Evolutionary conservation across 306 rosid species (phyloP), one percentile per base, ranked within the genome.

Genomic region (Erythrophleum fordii): DNA sequence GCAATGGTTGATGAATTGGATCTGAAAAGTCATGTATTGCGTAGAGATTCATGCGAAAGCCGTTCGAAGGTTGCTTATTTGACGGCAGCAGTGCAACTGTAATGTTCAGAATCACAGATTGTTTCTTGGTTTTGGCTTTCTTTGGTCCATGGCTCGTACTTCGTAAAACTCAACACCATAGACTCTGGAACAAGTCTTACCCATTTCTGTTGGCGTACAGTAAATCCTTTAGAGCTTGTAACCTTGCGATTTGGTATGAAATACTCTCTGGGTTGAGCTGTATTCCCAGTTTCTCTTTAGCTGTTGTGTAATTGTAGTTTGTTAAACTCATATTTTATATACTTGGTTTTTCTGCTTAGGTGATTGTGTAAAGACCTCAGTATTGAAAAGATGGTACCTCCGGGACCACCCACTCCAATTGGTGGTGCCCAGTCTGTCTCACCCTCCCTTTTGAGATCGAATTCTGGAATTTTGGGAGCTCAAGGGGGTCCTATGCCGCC

Each of bases 341-440:
- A 70, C 81, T 69, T 88, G 51, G 87, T 84, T 89, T n/a, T 74
- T 60, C 56, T 80, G 79, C 60, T 77, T 88, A 51, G 67, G 72
- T 41, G 53, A 82, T 85, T 83, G 86, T 70, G 85, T 83, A n/a
- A 73, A 81, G 65, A 59, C 77, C 79, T 64, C 72, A 56, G 60
- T 78, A 83, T 75, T 78, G 84, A 72, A 83, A 86, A 78, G 79
- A 95, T 95, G 98, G 92, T 90, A 70, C 94, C 93, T 66, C 93
- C 93, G 75, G 98, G 98, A 89, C 93, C 90, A 71, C 90, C 97
- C 82, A 85, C 92, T 75, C 92, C 90, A 6, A 90, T 92, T 76
- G 97, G 97, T 82, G 90, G 95, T 82, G 68, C 97, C 88, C 98
- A 90, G 82, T 87, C 98, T 72, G 94, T 90, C 77, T 64, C 95